Evolutionary conservation across 2,329 filamentous ascomycete species (phyloP), one percentile per base, ranked within the genome.

Genomic region (Aspergillus oerlinghausenensis): DNA sequence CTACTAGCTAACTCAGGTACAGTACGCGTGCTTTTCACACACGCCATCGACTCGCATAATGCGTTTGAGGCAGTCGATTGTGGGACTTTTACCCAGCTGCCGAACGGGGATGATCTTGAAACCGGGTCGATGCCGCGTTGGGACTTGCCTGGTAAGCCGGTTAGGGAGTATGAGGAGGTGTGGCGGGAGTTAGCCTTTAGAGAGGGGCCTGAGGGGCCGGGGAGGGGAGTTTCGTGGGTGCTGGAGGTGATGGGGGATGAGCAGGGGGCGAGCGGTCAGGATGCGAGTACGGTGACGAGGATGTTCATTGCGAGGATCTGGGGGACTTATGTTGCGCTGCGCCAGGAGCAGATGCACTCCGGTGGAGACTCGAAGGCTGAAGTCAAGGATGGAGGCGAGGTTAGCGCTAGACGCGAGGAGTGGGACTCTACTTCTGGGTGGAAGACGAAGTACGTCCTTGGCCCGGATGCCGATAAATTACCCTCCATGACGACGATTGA

Each of bases 91-190:
- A 67, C 67, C 8, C 58, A 65, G 2, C 65, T 77, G 17, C 69
- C 74, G 0, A 76, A 76, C 50, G 75, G 75, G 2, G 73, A 77
- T 49, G 70, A 72, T 32, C 66, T 77, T 0, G 75, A 77, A 55
- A 71, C 65, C 0, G 75, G 75, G 0, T 62, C 60, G 1, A 77
- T 77, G 75, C 66, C 73, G 23, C 71, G 71, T 14, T 64, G 67
- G 23, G 72, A 76, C 60, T 54, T 70, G 0, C 66, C 70, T 0
- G 70, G 69, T 1, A 62, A 63, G 9, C 69, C 68, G 2, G 57
- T 73, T 0, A 67, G 66, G 3, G 64, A 68, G 7, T 90, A 92
- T 62, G 86, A 89, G 67, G 88, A 90, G 70, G 67, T 88, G 2
- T 90, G 87, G 87, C 69, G 73, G 1, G 82, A 85, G 45, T 69